Base-by-base conservation (phyloP, 2,329 filamentous ascomycete species). In the Pseudopithomyces chartarum region DNA sequence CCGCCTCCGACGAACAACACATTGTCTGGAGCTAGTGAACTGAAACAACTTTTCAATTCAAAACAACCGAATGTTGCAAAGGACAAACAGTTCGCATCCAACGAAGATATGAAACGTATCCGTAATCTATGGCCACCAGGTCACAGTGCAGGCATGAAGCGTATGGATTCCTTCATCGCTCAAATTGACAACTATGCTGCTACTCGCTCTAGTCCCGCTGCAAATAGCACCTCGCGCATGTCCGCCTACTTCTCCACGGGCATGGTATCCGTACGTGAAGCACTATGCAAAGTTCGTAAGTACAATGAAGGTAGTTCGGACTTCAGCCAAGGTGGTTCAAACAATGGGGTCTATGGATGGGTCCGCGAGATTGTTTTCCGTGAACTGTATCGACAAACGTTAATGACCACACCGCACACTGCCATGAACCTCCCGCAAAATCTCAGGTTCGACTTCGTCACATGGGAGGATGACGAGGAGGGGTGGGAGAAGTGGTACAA, bases 351-450 rank as follows among this genome's bases (percentile, higher is more conserved):
- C 11, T 71, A 75, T 34, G 64, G 74, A 8, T 83, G 80, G 80
- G 80, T 83, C 1, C 80, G 81, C 10, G 81, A 83, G 62, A 74
- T 83, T 49, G 79, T 81, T 2, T 83, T 83, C 62, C 76, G 81
- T 1, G 81, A 83, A 58, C 74, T 82, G 22, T 83, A 83, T 64
- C 73, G 80, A 12, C 81, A 83, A 52, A 79, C 79, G 3, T 79
- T 76, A 6, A 65, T 82, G 52, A 73, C 69, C 11, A 80, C 77
- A 0, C 81, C 81, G 0, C 81, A 83, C 54, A 81, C 76, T 3
- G 70, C 71, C 15, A 82, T 84, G 79, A 82, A 82, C 36, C 62
- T 82, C 1, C 81, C 80, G 0, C 79, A 81, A 49, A 82, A 82
- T 52, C 70, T 83, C 19, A 83, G 83, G 52, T 82, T 83, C 57